Evolutionary conservation across 768 basidiomycete species (phyloP).

Genomic region (Pleurotus salmoneostramineus): DNA sequence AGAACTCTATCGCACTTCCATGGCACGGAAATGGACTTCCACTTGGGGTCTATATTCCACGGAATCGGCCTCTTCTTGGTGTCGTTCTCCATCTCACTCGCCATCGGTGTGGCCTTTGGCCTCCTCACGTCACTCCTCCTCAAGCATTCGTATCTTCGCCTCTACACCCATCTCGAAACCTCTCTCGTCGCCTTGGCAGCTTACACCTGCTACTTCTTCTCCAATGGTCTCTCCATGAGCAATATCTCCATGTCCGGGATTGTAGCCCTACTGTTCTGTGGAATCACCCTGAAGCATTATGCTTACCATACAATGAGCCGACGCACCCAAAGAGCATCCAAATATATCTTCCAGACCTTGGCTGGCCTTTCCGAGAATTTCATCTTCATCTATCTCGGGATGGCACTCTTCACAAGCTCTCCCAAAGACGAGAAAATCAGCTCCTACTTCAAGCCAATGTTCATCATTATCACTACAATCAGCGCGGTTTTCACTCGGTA

Average conservation of each 20-base stretch:
- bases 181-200: conserved; percentile 93
- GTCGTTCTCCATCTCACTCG: conserved; percentile 93
- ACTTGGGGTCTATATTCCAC: conserved; percentile 85
- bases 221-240: conserved; percentile 87
- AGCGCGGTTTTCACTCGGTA: conserved; percentile 95
- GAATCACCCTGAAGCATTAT: conserved; percentile 98
- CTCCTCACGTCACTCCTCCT: conserved; percentile 87
- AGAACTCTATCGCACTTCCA: conserved; percentile 94
- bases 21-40: conserved; percentile 69
- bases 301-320: conserved; percentile 99
- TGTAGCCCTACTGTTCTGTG: conserved; percentile 96
- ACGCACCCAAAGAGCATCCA: conserved; percentile 88
- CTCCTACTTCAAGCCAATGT: conserved; percentile 90
- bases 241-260: conserved; percentile 59
- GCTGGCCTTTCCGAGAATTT: conserved; percentile 97
- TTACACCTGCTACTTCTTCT: conserved; percentile 98
- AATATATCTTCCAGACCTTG: conserved; percentile 93
- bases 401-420: conserved; percentile 90
- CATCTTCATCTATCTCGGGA: conserved; percentile 98
- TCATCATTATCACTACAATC: conserved; percentile 88
- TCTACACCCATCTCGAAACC: conserved; percentile 94
- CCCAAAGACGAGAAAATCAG: conserved; percentile 75
- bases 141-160: conserved; percentile 86
- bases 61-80: conserved; percentile 97
- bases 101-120: conserved; percentile 88